These are phyloP conservation scores for Hortaea werneckii DNA, from an alignment of 2,329 filamentous ascomycete genomes.

Conservation along the genomic window DNA sequence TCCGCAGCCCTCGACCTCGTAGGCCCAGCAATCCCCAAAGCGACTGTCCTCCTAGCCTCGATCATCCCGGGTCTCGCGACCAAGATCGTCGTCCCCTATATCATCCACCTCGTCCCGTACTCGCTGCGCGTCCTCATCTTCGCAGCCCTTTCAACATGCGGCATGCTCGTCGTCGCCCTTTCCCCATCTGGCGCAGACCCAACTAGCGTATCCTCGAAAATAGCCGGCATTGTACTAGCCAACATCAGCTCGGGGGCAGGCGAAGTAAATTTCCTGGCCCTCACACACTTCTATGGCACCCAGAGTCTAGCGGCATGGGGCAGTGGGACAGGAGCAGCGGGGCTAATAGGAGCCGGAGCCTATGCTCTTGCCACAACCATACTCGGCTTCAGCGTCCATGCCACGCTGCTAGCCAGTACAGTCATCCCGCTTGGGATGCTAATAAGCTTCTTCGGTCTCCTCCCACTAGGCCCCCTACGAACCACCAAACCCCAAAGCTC, in stretches of 20 bases:
- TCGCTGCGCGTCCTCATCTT: constrained; percentile 62
- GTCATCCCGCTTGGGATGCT: constrained; percentile 75
- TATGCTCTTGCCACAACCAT: constrained; percentile 81
- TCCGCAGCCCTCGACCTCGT: constrained; percentile 93
- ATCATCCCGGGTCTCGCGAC: constrained; percentile 81
- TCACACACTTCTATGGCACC: constrained; percentile 88
- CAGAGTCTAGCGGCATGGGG: constrained; percentile 82
- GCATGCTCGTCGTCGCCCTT: constrained; percentile 82
- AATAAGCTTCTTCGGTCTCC: constrained; percentile 69
- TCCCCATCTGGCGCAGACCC: constrained; percentile 45
- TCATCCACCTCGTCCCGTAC: constrained; percentile 83
- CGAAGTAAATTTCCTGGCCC: constrained; percentile 78
- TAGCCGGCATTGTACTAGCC: constrained; percentile 73
- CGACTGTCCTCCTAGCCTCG: constrained; percentile 83
- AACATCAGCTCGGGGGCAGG: constrained; percentile 79
- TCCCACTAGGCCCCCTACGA: constrained; percentile 60
- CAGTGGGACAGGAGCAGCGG: constrained; percentile 56
- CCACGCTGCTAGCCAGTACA: constrained; percentile 66
- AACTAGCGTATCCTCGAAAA: constrained; percentile 58
- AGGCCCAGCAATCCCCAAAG: constrained; percentile 75
- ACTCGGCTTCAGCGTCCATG: constrained; percentile 61
- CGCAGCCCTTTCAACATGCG: constrained; percentile 62
- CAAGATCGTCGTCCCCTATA: constrained; percentile 85
- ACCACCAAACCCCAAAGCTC: too few species aligned
- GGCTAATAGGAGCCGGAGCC: constrained; percentile 73